Evolutionary conservation across 2,329 filamentous ascomycete species (phyloP).

Genomic region (Zymoseptoria crescenta): DNA sequence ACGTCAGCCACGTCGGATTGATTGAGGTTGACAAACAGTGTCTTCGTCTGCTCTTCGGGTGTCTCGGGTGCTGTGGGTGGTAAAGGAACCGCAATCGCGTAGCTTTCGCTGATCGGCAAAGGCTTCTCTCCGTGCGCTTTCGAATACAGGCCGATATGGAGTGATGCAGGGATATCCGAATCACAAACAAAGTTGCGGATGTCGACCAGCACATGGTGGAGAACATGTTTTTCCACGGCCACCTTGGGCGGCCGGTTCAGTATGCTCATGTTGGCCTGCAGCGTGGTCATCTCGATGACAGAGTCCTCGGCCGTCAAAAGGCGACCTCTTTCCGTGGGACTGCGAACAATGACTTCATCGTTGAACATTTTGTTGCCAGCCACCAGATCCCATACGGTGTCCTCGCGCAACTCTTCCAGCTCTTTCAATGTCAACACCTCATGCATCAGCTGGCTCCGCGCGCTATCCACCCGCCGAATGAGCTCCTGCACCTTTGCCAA

Average conservation of each 20-base stretch:
- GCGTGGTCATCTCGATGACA: constrained; percentile 77
- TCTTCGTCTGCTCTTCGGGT: constrained; percentile 64
- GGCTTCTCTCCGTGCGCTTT: constrained; percentile 58
- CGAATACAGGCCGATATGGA: constrained; percentile 70
- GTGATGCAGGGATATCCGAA: constrained; percentile 63
- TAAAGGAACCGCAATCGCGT: constrained; percentile 67
- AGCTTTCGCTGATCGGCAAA: constrained; percentile 71
- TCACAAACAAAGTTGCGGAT: constrained; percentile 74
- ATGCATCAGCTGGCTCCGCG: constrained; percentile 83
- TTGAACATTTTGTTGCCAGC: constrained; percentile 89
- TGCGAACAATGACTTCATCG: constrained; percentile 89
- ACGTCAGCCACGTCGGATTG: constrained; percentile 61
- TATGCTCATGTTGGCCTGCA: constrained; percentile 94
- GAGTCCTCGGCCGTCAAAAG: constrained; percentile 89
- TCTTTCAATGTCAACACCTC: constrained; percentile 86
- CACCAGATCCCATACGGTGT: constrained; percentile 92
- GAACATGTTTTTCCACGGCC: constrained; percentile 58
- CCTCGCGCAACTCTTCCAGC: constrained; percentile 70
- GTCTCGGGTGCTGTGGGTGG: constrained; percentile 62
- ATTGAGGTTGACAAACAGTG: constrained; percentile 79
- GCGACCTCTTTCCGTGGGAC: constrained; percentile 72
- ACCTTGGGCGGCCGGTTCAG: constrained; percentile 71
- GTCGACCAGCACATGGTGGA: constrained; percentile 78
- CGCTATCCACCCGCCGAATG: constrained; percentile 73
- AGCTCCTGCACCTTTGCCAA: constrained; percentile 75